Conservation (phyloP, 2,329 filamentous ascomycete genomes). For the Thelonectria blattea region DNA sequence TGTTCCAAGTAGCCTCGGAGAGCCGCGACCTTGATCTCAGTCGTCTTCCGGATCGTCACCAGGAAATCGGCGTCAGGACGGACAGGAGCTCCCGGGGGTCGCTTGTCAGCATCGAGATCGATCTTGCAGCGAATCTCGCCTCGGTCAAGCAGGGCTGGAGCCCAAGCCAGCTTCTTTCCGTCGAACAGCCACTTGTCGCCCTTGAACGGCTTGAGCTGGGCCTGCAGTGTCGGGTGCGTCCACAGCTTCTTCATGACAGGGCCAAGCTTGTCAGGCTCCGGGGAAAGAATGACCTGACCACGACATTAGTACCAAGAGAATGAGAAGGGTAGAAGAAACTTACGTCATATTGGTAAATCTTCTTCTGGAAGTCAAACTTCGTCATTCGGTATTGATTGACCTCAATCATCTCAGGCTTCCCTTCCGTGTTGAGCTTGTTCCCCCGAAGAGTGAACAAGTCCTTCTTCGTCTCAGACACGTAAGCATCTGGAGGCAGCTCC, state of each 20-base stretch:
- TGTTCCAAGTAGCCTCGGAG: constrained; percentile 71
- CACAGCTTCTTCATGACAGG: constrained; percentile 78
- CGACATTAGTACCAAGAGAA: constrained; percentile 17
- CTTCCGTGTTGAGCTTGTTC: constrained; percentile 60
- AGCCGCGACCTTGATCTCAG: constrained; percentile 69
- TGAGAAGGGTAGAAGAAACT: constrained; percentile 45
- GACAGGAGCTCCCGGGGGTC: constrained; percentile 43
- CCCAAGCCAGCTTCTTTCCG: constrained; percentile 86
- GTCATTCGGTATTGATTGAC: constrained; percentile 80
- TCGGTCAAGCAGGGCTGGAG: constrained; percentile 48
- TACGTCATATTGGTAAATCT: constrained; percentile 86
- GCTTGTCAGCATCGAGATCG: constrained; percentile 74
- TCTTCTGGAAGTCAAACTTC: constrained; percentile 59
- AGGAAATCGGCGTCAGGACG: constrained; percentile 58
- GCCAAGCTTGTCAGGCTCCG: constrained; percentile 64
- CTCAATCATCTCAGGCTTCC: constrained; percentile 59
- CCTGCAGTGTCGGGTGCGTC: constrained; percentile 67
- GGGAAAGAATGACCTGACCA: constrained; percentile 67
- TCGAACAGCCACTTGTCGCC: constrained; percentile 72
- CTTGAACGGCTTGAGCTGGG: constrained; percentile 55
- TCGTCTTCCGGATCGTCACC: constrained; percentile 68
- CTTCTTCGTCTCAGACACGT: constrained; percentile 44
- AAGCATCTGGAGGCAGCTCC: constrained; percentile 66
- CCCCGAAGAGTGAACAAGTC: constrained; percentile 44
- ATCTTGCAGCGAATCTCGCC: constrained; percentile 64